A percentile compares a stretch with the other conserved stretches of the same genome.
Conservation (phyloP, 1,139 yeast species). For the Yamadazyma oceani region DNA sequence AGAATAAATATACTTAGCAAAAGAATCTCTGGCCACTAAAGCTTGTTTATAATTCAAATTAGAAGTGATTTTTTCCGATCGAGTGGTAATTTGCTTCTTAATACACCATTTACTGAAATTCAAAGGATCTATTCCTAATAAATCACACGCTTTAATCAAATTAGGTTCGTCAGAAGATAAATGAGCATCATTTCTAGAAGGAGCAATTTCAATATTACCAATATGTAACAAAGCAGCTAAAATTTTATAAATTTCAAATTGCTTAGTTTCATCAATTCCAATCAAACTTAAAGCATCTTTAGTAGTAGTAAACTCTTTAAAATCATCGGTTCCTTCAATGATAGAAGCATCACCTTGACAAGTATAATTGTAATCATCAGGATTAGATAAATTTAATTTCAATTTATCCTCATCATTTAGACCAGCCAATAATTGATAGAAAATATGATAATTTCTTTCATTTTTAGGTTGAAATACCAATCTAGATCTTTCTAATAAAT, state of each 20-base stretch:
- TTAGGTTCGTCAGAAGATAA: conserved; percentile 86
- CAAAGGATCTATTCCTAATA: conserved; percentile 76
- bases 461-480: conserved; percentile 86
- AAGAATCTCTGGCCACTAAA: conserved; percentile 89
- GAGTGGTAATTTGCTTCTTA: conserved; percentile 89
- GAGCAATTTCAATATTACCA: conserved; percentile 88
- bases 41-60: conserved; percentile 86
- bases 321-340: conserved; percentile 82
- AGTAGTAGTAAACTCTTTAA: conserved; percentile 71
- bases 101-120: conserved; percentile 88
- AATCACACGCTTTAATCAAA: conserved; percentile 77
- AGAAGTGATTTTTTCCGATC: conserved; percentile 88
- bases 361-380: conserved; percentile 75
- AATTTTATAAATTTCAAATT: conserved; percentile 69
- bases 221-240: conserved; percentile 89
- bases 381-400: conserved; percentile 57
- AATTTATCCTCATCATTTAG: conserved; percentile 59
- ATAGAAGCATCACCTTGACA: conserved; percentile 84
- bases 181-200: conserved; percentile 82
- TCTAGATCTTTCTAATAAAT: conserved; percentile 88
- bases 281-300: conserved; percentile 74
- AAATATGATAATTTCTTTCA: conserved; percentile 94
- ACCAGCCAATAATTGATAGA: conserved; percentile 88
- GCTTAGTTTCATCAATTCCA: conserved; percentile 65
- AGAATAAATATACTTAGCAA: conserved; percentile 90